phyloP scores from a whole-genome alignment of 2,329 filamentous ascomycete genomes.

The Endothia cerciana region DNA sequence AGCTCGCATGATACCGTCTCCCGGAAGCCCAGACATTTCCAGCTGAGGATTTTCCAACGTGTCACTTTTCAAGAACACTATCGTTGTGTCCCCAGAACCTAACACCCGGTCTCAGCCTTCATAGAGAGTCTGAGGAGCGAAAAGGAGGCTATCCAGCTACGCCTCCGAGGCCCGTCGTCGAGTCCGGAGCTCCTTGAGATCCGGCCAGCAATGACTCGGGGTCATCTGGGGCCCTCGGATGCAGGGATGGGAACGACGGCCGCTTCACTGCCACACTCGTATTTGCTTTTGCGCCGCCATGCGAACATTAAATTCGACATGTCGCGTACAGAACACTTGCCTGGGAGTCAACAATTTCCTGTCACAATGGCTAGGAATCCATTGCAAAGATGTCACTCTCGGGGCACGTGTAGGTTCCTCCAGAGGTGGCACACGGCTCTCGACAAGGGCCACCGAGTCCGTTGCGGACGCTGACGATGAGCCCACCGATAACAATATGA shows the following conservation, averaged over 20 bases:
- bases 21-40: too few relatives aligned
- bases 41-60: too few relatives aligned
- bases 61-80: too few relatives aligned
- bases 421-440: background rate
- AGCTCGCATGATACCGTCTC: too few relatives aligned
- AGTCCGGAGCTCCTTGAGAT: background rate
- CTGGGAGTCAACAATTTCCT: background rate
- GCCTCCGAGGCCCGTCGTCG: background rate
- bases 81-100: too few relatives aligned
- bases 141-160: background rate
- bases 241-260: background rate
- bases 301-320: background rate
- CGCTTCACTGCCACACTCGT: background rate
- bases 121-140: background rate
- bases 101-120: background rate
- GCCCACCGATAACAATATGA: constrained; percentile 40
- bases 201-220: background rate
- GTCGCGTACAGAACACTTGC: too few relatives aligned
- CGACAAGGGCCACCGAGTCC: background rate
- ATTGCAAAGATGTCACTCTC: constrained; percentile 11
- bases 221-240: background rate
- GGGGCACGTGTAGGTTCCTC: constrained; percentile 22
- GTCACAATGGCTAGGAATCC: background rate
- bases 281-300: background rate
- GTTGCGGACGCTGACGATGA: background rate